Evolutionary conservation across 129 eudicot genomes (phyloP), one percentile per base, ranked within the genome.

Genomic region (Calendula officinalis): DNA sequence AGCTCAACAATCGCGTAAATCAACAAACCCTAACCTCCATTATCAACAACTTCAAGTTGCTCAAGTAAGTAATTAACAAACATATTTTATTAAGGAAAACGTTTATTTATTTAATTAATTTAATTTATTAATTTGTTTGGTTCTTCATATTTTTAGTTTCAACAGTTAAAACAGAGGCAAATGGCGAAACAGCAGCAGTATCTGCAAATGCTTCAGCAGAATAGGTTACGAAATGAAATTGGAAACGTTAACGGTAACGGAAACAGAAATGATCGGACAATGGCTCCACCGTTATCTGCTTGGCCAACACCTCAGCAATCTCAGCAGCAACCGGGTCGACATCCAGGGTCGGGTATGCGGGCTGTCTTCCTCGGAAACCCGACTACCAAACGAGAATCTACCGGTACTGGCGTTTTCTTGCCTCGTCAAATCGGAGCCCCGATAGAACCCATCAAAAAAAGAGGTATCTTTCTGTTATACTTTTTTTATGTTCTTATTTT

Each of bases 381-480:
- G 1, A 80, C 71, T 2, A 42, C 82, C 0, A 82, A 85, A 63
- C 81, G 88, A 7, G 98, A 80, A 69, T 73, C 82, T 36, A 63
- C 86, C 7, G 98, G 98, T 6, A 91, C 98, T 0, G 98, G 98
- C 0, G 98, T 91, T 3, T 91, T 91, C 64, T 38, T 91, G 74
- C 98, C 98, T 5, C 75, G 98, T 8, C 78, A 85, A 34, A 32
- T 72, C n/a, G 95, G 84, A 10, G 65, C 87, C 32, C 80, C 86
- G 13, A 12, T 76, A 14, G 94, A 82, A 17, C 67, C 90, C n/a
- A 57, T 66, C 34, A 91, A 84, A 63, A 82, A 88, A 35, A 70
- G 84, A 46, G 96, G 96, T 87, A 6, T 15, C 16, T 4, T 30
- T 0, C 17, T 12, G 12, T 11, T 32, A 4, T 47, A 7, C 12